Conservation (phyloP, 345 rosid species). For the Euphorbia pulcherrima region DNA sequence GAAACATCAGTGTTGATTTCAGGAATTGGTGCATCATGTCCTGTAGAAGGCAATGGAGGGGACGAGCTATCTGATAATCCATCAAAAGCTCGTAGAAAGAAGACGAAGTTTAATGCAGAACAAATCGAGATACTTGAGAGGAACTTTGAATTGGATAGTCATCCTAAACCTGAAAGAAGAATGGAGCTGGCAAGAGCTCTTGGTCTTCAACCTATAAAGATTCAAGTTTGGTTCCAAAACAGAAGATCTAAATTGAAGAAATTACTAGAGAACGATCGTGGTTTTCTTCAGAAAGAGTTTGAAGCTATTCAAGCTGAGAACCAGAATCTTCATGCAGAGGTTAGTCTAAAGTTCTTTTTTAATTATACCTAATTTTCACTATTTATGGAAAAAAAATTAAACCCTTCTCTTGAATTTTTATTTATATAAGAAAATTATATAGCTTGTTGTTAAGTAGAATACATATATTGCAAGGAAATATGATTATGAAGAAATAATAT, state of each 20-base stretch:
- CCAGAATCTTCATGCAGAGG: too few relatives aligned
- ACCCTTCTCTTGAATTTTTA: too few relatives aligned
- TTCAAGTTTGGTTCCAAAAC: slow-evolving; percentile 98
- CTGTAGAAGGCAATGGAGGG: too few relatives aligned
- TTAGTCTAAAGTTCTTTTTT: too few relatives aligned
- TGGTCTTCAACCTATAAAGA: slow-evolving; percentile 90
- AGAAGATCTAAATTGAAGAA: slow-evolving; percentile 97
- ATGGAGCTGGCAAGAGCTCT: slow-evolving; percentile 94
- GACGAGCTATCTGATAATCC: slow-evolving; percentile 92
- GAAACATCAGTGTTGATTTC: slow-evolving; percentile 71
- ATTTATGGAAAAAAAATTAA: too few relatives aligned
- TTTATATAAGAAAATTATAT: too few relatives aligned
- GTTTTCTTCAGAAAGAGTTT: slow-evolving; percentile 68
- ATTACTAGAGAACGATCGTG: slow-evolving; percentile 90
- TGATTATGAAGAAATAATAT: too few relatives aligned
- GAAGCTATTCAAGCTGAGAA: slow-evolving; percentile 74
- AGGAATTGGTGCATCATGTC: slow-evolving; percentile 62
- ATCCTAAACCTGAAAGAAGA: slow-evolving; percentile 98
- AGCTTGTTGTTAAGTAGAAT: too few relatives aligned
- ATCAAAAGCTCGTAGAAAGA: slow-evolving; percentile 90
- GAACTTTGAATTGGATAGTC: slow-evolving; percentile 90
- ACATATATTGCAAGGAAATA: too few relatives aligned
- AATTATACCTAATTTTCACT: too few relatives aligned
- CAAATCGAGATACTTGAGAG: slow-evolving; percentile 93
- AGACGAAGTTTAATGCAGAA: slow-evolving; percentile 85